phyloP scores from a whole-genome alignment of 2,329 filamentous ascomycete species.

The Sarocladium brachiariae region DNA sequence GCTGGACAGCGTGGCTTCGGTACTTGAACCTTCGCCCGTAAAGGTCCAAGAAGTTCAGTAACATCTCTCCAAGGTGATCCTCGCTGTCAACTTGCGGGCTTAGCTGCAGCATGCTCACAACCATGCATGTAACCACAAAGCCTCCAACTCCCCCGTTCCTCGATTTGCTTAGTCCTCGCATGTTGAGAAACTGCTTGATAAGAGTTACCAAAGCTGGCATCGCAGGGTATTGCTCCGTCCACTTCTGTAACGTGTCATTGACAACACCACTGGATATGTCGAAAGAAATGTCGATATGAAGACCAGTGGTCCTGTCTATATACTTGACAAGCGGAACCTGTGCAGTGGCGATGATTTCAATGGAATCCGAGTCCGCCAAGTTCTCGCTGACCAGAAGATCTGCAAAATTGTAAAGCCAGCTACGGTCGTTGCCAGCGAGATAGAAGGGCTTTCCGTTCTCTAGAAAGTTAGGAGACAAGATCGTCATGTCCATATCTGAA shows the following conservation, averaged over 20 bases:
- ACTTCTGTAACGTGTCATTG: constrained; percentile 70
- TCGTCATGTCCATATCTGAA: constrained; percentile 90
- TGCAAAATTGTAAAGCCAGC: constrained; percentile 56
- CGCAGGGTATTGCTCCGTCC: constrained; percentile 72
- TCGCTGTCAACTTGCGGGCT: constrained; percentile 64
- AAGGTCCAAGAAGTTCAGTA: constrained; percentile 83
- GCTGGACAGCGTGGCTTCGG: constrained; percentile 60
- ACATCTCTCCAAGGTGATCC: constrained; percentile 68
- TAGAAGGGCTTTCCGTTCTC: constrained; percentile 41
- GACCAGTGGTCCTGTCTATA: constrained; percentile 65
- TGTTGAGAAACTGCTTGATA: constrained; percentile 86
- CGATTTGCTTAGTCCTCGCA: constrained; percentile 88
- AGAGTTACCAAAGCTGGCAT: constrained; percentile 83
- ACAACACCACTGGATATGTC: constrained; percentile 86
- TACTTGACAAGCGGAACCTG: constrained; percentile 93
- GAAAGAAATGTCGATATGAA: constrained; percentile 90
- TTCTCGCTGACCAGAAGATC: constrained; percentile 47
- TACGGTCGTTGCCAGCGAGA: constrained; percentile 42
- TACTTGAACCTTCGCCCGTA: constrained; percentile 81
- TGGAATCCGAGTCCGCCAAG: constrained; percentile 50
- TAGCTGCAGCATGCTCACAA: constrained; percentile 80
- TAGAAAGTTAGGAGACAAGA: constrained; percentile 57
- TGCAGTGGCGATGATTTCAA: constrained; percentile 65
- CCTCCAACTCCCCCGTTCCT: constrained; percentile 86
- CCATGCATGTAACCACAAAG: constrained; percentile 88